Evolutionary conservation across 495 filamentous ascomycete genomes (phyloP).

Genomic region (Jackrogersella multiformis): DNA sequence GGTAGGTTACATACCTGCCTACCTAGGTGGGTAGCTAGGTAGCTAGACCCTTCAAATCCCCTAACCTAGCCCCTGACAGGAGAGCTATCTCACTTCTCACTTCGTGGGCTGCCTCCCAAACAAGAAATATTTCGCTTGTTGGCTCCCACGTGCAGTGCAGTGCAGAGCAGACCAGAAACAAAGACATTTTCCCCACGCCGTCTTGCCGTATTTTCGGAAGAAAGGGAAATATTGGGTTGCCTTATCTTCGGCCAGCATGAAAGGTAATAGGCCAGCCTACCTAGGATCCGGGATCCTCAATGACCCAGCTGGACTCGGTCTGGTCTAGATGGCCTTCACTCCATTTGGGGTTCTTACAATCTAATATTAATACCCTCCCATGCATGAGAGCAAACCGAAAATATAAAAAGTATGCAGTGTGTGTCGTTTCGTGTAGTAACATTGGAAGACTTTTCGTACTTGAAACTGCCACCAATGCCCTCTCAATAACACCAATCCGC

Average conservation of each 20-base stretch:
- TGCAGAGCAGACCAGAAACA: background rate
- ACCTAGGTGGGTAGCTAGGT: too few species aligned
- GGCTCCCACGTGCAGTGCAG: conserved; percentile 14
- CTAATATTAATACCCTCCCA: conserved; percentile 20
- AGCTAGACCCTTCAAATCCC: too few species aligned
- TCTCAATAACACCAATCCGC: conserved; percentile 10
- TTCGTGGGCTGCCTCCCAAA: conserved; percentile 10
- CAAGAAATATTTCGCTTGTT: conserved; percentile 14
- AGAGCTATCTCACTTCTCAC: conserved; percentile 26
- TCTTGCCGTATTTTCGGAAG: background rate
- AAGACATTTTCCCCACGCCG: conserved; percentile 21
- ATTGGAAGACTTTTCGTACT: conserved; percentile 2
- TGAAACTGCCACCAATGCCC: background rate
- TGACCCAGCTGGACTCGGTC: conserved; percentile 5
- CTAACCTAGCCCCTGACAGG: background rate
- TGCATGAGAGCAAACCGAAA: background rate
- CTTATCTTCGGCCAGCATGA: conserved; percentile 21
- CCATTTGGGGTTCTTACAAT: background rate
- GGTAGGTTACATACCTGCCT: conserved; percentile 22
- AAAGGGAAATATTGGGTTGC: background rate
- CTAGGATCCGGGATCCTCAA: conserved; percentile 25
- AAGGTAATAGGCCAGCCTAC: conserved; percentile 9
- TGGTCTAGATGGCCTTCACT: conserved; percentile 9
- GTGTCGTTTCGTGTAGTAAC: background rate
- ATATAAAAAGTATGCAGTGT: background rate